Conservation (phyloP, 768 basidiomycete species). For the Leccinellum luteum region DNA sequence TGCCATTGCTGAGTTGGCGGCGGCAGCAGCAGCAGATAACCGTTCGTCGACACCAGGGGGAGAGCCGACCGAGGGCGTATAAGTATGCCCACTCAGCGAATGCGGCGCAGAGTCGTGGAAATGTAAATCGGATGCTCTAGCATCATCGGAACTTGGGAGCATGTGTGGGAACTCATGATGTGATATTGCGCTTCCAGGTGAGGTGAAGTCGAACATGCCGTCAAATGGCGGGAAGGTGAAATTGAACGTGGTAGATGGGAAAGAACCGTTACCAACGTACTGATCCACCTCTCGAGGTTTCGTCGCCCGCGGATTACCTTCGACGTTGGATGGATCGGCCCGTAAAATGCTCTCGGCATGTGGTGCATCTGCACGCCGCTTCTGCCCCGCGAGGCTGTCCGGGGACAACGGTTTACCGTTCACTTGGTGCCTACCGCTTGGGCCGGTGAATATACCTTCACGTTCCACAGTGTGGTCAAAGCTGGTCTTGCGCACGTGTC, state of each 20-base stretch:
- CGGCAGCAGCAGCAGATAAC: constrained; percentile 61
- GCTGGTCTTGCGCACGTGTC: constrained; percentile 89
- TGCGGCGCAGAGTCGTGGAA: constrained; percentile 32
- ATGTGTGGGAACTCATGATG: constrained; percentile 37
- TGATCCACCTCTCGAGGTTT: constrained; percentile 39
- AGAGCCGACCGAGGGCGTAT: constrained; percentile 37
- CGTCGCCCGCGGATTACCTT: constrained; percentile 32
- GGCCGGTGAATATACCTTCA: constrained; percentile 55
- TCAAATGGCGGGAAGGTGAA: constrained; percentile 72
- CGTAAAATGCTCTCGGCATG: constrained; percentile 79
- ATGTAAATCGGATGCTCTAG: constrained; percentile 29
- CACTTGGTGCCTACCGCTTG: constrained; percentile 74
- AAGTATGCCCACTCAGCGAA: constrained; percentile 30
- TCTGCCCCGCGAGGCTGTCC: constrained; percentile 64
- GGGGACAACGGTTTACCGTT: constrained; percentile 71
- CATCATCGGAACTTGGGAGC: constrained; percentile 27
- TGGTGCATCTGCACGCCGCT: constrained; percentile 79
- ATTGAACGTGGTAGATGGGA: constrained; percentile 69
- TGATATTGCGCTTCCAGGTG: constrained; percentile 31
- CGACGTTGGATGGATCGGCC: constrained; percentile 66
- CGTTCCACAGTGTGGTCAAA: constrained; percentile 89
- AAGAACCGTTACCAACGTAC: constrained; percentile 45
- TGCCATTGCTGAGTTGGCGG: constrained; percentile 66
- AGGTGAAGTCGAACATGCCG: constrained; percentile 53
- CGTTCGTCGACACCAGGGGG: constrained; percentile 41